Conservation (phyloP, 2,329 filamentous ascomycete genomes). For the Hypoxylon sp. region DNA sequence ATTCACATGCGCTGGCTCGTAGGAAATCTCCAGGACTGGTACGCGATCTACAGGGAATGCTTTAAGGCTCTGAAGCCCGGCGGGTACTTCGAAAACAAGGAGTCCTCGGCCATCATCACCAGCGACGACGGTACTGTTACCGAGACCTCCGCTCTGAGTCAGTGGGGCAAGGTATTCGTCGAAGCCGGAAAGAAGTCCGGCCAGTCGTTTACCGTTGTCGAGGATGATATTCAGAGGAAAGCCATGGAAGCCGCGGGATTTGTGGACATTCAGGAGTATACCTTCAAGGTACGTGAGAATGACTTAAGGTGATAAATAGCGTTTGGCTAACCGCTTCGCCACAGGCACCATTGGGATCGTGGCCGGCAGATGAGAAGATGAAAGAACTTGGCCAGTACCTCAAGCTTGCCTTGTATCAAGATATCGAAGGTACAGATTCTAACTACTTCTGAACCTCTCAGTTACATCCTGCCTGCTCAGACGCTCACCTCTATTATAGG, state of each 20-base stretch:
- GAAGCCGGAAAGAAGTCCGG: constrained; percentile 52
- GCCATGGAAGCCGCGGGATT: constrained; percentile 50
- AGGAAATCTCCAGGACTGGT: constrained; percentile 68
- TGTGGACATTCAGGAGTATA: constrained; percentile 42
- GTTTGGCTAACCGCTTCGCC: not conserved
- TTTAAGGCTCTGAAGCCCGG: constrained; percentile 66
- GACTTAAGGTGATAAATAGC: not conserved
- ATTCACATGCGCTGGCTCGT: constrained; percentile 70
- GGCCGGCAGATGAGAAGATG: constrained; percentile 54
- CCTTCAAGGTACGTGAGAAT: constrained; percentile 42
- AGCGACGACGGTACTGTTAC: constrained; percentile 48
- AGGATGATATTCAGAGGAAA: constrained; percentile 49
- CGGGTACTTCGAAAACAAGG: constrained; percentile 52
- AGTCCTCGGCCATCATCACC: constrained; percentile 44
- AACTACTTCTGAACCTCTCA: not conserved
- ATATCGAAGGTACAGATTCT: constrained; percentile 48
- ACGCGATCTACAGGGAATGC: constrained; percentile 61
- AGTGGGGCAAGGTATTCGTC: constrained; percentile 52
- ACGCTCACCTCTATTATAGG: constrained; percentile 32
- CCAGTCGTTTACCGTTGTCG: constrained; percentile 49
- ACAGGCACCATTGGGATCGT: constrained; percentile 55
- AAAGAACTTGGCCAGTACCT: constrained; percentile 55
- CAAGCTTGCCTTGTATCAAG: constrained; percentile 49
- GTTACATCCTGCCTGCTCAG: not conserved
- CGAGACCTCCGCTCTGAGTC: constrained; percentile 48